Base-by-base conservation (phyloP, 1,139 yeast species). In the Candida dubliniensis region DNA sequence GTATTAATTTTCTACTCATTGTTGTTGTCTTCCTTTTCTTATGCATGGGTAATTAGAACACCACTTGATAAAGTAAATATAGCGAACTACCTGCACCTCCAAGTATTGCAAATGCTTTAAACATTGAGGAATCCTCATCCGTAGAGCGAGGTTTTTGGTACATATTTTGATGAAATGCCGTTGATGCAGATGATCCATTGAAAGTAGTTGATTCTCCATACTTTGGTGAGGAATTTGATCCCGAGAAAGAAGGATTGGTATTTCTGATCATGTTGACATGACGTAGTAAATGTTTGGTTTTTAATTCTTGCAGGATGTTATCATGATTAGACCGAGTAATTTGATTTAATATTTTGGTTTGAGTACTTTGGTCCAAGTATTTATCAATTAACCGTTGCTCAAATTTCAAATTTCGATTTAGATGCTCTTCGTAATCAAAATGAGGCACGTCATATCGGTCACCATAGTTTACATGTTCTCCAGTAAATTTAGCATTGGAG, bases 391-490 rank as follows among this genome's bases (percentile, higher is more conserved):
- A 64, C 14, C 83, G 60, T 52, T 76, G 78, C 53, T 86, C 95
- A 58, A 82, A 79, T 56, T 82, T 77, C 46, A 80, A 68, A 52
- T 84, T 86, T 47, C 80, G 78, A 32, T 70, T 64, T 30, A 81
- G 69, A 60, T 87, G 95, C 53, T 73, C 74, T 50, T 81, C 78
- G 56, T 78, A 83, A 61, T 87, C 86, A 54, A 87, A 87, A 64
- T 87, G 95, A 1, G 93, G 91, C 6, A 86, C 93, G 53, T 82
- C 87, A 47, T 52, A 64, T 47, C 84, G 61, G 50, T 78, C 76
- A 2, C 79, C 77, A 37, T 73, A 62, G 51, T 71, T 68, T 24
- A 57, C 51, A 52, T 68, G 76, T 36, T 58, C 54, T 2, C 79
- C 79, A 13, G 66, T 53, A 47, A 75, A 73, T n/a, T 54, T 53